Percentiles rank a stretch among this genome's conserved stretches.
Evolutionary conservation across 2,329 filamentous ascomycete species (phyloP).

Genomic region (Elsinoe necatrix): DNA sequence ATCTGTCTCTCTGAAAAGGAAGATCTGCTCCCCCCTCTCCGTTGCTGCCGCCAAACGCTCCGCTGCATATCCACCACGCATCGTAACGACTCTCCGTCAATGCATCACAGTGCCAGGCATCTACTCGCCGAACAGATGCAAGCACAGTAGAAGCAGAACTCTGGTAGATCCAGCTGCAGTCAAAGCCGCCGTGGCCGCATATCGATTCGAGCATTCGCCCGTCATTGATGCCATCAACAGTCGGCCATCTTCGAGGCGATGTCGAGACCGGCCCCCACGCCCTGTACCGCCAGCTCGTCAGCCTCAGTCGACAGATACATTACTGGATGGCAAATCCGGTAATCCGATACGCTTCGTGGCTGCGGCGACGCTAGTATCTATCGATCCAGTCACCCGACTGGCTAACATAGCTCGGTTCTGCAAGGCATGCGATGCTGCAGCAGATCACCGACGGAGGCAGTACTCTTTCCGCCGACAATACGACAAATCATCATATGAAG

Average conservation of each 20-base stretch:
- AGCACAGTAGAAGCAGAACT: background rate
- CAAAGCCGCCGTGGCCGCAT: background rate
- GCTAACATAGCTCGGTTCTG: background rate
- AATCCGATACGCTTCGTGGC: background rate
- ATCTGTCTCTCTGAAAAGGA: constrained; percentile 29
- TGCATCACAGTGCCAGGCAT: constrained; percentile 20
- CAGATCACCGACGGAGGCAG: background rate
- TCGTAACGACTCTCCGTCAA: no score
- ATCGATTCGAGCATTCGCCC: no score
- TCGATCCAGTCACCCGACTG: background rate
- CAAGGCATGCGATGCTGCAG: background rate
- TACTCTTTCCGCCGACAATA: background rate
- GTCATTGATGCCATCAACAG: no score
- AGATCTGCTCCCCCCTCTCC: constrained; percentile 25
- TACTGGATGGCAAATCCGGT: background rate
- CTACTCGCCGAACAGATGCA: constrained; percentile 19
- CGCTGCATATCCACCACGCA: no score
- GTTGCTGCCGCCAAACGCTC: background rate
- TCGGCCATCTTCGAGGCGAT: no score
- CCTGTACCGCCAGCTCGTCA: no score
- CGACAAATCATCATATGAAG: background rate
- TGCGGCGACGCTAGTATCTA: background rate
- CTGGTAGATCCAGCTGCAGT: background rate
- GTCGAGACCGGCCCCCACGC: no score
- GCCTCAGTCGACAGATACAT: no score